Percentiles rank a stretch among this genome's conserved stretches.
phyloP scores from a whole-genome alignment of 2,329 filamentous ascomycete species.

The Tolypocladium tropicale region DNA sequence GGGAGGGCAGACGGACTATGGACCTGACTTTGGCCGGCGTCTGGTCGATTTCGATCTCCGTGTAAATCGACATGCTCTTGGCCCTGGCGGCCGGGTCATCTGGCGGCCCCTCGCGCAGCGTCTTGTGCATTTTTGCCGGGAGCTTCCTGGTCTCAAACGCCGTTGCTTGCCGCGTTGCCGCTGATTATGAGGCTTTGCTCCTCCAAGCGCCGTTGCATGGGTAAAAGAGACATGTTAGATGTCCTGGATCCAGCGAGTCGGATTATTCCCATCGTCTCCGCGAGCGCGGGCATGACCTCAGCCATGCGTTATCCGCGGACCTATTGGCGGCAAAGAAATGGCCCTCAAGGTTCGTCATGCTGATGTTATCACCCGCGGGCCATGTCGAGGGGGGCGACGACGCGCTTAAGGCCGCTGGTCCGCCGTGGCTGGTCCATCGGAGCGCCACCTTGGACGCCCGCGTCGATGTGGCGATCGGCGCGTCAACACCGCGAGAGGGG shows the following conservation, averaged over 20 bases:
- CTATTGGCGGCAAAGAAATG: too few relatives aligned
- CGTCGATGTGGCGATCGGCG: neutral
- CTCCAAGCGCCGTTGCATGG: too few relatives aligned
- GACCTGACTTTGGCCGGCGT: slow-evolving; percentile 3
- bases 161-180: neutral
- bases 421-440: neutral
- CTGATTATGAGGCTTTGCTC: too few relatives aligned
- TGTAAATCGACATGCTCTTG: neutral
- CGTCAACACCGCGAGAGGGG: neutral
- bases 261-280: too few relatives aligned
- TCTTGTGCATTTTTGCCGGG: neutral
- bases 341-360: neutral
- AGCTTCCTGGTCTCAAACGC: neutral
- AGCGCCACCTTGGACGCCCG: neutral
- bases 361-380: too few relatives aligned
- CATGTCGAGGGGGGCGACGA: neutral
- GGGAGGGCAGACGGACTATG: slow-evolving; percentile 2
- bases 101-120: too few relatives aligned
- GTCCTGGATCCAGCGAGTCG: too few relatives aligned
- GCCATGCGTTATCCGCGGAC: too few relatives aligned
- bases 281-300: too few relatives aligned
- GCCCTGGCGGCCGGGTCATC: neutral
- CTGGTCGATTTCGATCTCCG: slow-evolving; percentile 2
- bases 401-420: neutral
- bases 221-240: too few relatives aligned